A percentile compares a stretch with the other conserved stretches of the same genome.
Evolutionary conservation across 192 early-diverging fungal genomes (phyloP).

Genomic region (Geosiphon pyriformis): DNA sequence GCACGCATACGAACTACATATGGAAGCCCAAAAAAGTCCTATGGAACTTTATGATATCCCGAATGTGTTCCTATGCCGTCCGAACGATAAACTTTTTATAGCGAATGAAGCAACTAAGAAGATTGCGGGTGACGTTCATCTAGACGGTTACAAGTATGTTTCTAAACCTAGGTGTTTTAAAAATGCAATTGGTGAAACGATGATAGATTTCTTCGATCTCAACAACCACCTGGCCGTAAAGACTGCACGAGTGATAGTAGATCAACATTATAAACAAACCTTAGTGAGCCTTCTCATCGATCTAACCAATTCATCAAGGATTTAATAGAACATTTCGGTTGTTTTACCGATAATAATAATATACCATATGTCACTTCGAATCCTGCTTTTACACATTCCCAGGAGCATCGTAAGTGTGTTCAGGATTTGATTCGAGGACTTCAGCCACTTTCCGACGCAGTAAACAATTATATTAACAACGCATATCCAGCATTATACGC

Average conservation of each 20-base stretch:
- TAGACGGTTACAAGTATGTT: neutral
- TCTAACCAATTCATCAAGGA: slow-evolving; percentile 2
- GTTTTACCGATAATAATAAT: slow-evolving; percentile 11
- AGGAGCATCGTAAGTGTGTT: slow-evolving; percentile 6
- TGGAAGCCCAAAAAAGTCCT: neutral
- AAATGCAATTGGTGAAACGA: neutral
- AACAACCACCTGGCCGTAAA: neutral
- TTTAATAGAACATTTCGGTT: slow-evolving; percentile 6
- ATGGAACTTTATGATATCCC: neutral
- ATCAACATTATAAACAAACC: neutral
- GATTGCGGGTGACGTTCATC: neutral
- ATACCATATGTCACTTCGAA: neutral
- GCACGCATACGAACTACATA: too few relatives aligned
- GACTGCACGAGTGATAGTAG: neutral
- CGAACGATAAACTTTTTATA: slow-evolving; percentile 4
- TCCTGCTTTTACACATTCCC: neutral
- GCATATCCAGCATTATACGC: slow-evolving; percentile 3
- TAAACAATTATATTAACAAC: slow-evolving; percentile 3
- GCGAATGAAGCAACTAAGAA: neutral
- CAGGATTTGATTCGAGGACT: slow-evolving; percentile 10
- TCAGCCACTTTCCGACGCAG: neutral
- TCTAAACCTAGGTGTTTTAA: slow-evolving; percentile 2
- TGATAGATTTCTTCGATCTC: slow-evolving; percentile 15
- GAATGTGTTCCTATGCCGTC: neutral
- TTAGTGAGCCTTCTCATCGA: neutral